These are phyloP conservation scores for Cercospora beticola DNA, from an alignment of 2,329 filamentous ascomycete species.

Conservation along the genomic window DNA sequence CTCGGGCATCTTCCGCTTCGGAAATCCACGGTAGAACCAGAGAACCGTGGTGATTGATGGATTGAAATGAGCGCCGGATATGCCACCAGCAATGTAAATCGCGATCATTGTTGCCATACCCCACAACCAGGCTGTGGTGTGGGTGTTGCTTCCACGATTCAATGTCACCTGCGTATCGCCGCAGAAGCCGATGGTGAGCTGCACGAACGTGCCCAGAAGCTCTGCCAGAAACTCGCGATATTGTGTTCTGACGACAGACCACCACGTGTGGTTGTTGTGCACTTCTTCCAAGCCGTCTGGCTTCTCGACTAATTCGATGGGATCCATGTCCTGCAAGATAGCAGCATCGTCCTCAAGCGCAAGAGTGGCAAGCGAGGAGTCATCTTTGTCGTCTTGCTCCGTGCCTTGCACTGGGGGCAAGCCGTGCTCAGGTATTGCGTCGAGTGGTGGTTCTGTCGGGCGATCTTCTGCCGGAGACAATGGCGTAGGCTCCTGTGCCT, in stretches of 20 bases:
- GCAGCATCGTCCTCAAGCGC: constrained; percentile 40
- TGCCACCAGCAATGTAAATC: constrained; percentile 45
- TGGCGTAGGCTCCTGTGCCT: constrained; percentile 3
- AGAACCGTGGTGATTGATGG: constrained; percentile 47
- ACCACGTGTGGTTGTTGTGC: constrained; percentile 47
- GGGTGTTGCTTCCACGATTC: constrained; percentile 39
- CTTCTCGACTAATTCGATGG: constrained; percentile 42
- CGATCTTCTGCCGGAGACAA: neutral
- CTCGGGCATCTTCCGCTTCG: constrained; percentile 50
- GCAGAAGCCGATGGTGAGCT: constrained; percentile 49
- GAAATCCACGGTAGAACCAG: constrained; percentile 52
- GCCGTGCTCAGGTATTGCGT: constrained; percentile 19
- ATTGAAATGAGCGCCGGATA: constrained; percentile 52
- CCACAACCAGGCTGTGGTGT: constrained; percentile 48
- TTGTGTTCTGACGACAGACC: constrained; percentile 52
- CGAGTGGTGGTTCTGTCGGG: neutral
- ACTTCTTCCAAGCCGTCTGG: constrained; percentile 45
- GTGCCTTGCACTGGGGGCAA: constrained; percentile 11
- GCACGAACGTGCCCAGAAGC: constrained; percentile 47
- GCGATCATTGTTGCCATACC: constrained; percentile 55
- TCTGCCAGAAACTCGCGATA: constrained; percentile 57
- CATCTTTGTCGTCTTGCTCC: constrained; percentile 10
- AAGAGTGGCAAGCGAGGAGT: constrained; percentile 32
- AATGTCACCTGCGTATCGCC: constrained; percentile 49
- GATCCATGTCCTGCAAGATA: constrained; percentile 46